Conservation (phyloP, 352 stramenopile genomes). For the Globisporangium lucens region DNA sequence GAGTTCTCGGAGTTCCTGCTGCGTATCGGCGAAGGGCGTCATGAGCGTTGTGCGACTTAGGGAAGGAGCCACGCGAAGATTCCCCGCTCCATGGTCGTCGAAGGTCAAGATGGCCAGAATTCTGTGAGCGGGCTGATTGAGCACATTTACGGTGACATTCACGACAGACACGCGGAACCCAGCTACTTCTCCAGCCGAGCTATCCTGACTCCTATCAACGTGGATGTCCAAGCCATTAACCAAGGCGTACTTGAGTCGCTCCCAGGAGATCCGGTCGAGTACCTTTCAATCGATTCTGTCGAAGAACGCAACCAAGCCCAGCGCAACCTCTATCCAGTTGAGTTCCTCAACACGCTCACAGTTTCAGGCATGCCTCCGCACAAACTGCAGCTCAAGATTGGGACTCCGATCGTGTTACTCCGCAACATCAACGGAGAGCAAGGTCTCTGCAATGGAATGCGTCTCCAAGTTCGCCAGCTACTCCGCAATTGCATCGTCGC, state of each 20-base stretch:
- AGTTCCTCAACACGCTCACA: conserved; percentile 9
- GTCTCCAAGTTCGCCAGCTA: too few relatives aligned
- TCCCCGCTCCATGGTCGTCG: background rate
- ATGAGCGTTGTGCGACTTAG: background rate
- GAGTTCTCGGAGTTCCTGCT: background rate
- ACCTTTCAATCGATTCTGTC: background rate
- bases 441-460: too few relatives aligned
- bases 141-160: too few relatives aligned
- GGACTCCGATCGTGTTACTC: conserved; percentile 28
- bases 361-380: conserved; percentile 28
- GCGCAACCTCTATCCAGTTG: too few relatives aligned
- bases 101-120: background rate
- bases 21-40: background rate
- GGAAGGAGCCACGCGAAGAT: background rate
- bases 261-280: background rate
- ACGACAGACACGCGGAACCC: too few relatives aligned
- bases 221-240: too few relatives aligned
- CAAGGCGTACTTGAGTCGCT: too few relatives aligned
- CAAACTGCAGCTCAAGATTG: conserved; percentile 23
- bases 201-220: too few relatives aligned
- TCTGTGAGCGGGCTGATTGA: too few relatives aligned
- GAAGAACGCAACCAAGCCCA: background rate
- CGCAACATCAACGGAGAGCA: conserved; percentile 18
- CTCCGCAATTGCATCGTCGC: too few relatives aligned
- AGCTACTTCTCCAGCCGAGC: too few relatives aligned